A percentile compares a stretch with the other conserved stretches of the same genome.
phyloP scores from a whole-genome alignment of 306 rosid species.

The Prunus campanulata region DNA sequence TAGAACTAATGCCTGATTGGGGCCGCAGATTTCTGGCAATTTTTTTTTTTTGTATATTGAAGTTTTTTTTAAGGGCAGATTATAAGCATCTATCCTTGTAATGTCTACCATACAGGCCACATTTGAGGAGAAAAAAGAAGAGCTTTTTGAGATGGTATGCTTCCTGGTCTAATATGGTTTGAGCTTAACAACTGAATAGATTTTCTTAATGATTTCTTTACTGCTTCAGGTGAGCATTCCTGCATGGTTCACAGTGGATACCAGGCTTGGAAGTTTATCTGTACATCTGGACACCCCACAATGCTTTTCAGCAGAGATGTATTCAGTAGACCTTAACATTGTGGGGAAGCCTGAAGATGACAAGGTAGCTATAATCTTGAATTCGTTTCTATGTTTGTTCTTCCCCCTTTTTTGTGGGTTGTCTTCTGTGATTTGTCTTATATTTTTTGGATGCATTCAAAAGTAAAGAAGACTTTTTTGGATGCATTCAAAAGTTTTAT shows the following conservation, averaged over 20 bases:
- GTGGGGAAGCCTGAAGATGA: constrained; percentile 96
- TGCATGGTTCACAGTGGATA: constrained; percentile 96
- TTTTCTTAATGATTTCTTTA: constrained; percentile 21
- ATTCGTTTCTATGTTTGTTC: constrained; percentile 1
- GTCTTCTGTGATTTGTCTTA: neutral
- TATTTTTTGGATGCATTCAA: neutral
- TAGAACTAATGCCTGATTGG: constrained; percentile 18
- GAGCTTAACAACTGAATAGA: constrained; percentile 19
- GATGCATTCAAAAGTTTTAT: neutral
- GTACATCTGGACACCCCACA: constrained; percentile 95
- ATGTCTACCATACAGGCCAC: constrained; percentile 60
- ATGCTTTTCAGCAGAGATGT: constrained; percentile 98
- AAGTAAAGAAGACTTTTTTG: neutral
- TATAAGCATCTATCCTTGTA: constrained; percentile 22
- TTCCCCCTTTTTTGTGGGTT: neutral
- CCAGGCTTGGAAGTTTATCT: constrained; percentile 95
- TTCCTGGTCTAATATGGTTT: constrained; percentile 22
- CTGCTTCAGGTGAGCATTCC: constrained; percentile 92
- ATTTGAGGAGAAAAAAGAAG: constrained; percentile 87
- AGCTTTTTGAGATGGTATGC: constrained; percentile 90
- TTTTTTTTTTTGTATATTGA: constrained; percentile 5
- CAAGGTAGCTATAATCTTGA: constrained; percentile 53
- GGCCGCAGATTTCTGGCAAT: neutral
- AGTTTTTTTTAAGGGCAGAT: constrained; percentile 12
- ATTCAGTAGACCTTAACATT: constrained; percentile 87